A percentile compares a stretch with the other conserved stretches of the same genome.
Conservation (phyloP, 2,329 filamentous ascomycete genomes). For the Sclerotiophoma versabilis region DNA sequence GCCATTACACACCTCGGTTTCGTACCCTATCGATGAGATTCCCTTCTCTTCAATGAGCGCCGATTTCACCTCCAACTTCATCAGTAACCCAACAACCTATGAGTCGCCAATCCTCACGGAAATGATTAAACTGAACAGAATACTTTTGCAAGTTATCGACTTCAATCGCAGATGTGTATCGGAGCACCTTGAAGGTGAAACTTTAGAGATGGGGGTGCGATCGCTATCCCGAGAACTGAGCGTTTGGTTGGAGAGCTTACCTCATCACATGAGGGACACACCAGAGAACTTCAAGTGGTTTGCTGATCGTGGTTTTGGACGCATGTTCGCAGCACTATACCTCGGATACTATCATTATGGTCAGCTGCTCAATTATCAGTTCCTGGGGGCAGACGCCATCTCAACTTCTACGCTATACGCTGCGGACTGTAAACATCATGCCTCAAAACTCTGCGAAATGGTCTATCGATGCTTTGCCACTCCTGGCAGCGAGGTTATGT, state of each 20-base stretch:
- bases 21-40: constrained; percentile 33
- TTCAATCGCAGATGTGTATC: constrained; percentile 33
- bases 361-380: constrained; percentile 34
- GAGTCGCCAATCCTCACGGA: constrained; percentile 34
- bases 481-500: constrained; percentile 30
- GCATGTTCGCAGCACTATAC: constrained; percentile 34
- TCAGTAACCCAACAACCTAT: constrained; percentile 13
- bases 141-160: constrained; percentile 31
- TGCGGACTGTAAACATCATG: constrained; percentile 32
- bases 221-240: constrained; percentile 28
- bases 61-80: constrained; percentile 18
- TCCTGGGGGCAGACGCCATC: constrained; percentile 26
- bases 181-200: constrained; percentile 28
- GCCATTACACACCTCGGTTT: constrained; percentile 27
- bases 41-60: constrained; percentile 29
- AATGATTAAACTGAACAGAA: constrained; percentile 35
- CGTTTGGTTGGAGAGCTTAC: constrained; percentile 29
- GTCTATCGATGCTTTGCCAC: constrained; percentile 32
- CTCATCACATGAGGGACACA: constrained; percentile 34
- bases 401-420: constrained; percentile 26
- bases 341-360: constrained; percentile 36
- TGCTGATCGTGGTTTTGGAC: constrained; percentile 28
- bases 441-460: constrained; percentile 30
- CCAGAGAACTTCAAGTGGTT: constrained; percentile 32
- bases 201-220: constrained; percentile 25